phyloP scores from a whole-genome alignment of 495 filamentous ascomycete species.

The Durotheca rogersii region DNA sequence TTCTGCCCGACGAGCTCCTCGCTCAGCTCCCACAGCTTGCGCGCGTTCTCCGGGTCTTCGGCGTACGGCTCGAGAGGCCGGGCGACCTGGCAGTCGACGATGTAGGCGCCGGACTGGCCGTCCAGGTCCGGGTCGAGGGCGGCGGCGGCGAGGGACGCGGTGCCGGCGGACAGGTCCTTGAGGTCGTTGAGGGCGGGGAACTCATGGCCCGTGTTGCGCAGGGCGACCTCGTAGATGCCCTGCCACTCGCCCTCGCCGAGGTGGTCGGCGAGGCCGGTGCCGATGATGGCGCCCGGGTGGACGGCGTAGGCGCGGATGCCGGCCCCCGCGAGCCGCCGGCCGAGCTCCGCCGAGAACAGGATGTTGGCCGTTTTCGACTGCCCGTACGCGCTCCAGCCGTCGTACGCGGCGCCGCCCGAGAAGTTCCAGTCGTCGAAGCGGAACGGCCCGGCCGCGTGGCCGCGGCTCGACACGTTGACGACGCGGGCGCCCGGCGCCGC shows the following conservation, averaged over 20 bases:
- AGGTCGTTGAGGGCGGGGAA: neutral
- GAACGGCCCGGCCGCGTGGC: slow-evolving; percentile 43
- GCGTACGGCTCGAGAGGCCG: slow-evolving; percentile 33
- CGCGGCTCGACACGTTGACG: slow-evolving; percentile 45
- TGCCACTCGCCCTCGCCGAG: slow-evolving; percentile 15
- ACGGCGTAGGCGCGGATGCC: slow-evolving; percentile 38
- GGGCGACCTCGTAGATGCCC: slow-evolving; percentile 19
- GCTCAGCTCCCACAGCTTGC: slow-evolving; percentile 44
- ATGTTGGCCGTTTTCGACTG: slow-evolving; percentile 65
- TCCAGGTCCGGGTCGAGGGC: slow-evolving; percentile 27
- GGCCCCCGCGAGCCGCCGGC: slow-evolving; percentile 36
- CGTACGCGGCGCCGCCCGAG: slow-evolving; percentile 39
- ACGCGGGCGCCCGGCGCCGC: slow-evolving; percentile 35
- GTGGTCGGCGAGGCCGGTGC: slow-evolving; percentile 35
- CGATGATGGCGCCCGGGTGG: slow-evolving; percentile 45
- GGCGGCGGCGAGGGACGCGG: slow-evolving; percentile 20
- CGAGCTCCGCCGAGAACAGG: slow-evolving; percentile 53
- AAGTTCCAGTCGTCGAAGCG: slow-evolving; percentile 56
- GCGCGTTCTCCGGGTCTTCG: slow-evolving; percentile 37
- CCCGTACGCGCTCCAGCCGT: slow-evolving; percentile 51
- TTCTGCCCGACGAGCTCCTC: slow-evolving; percentile 43
- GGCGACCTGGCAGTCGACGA: slow-evolving; percentile 38
- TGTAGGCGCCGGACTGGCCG: slow-evolving; percentile 29
- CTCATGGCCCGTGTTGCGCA: slow-evolving; percentile 37
- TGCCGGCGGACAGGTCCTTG: slow-evolving; percentile 13